A percentile compares a stretch with the other conserved stretches of the same genome.
phyloP scores from a whole-genome alignment of 1,139 yeast species.

The Geotrichum macrosporum region DNA sequence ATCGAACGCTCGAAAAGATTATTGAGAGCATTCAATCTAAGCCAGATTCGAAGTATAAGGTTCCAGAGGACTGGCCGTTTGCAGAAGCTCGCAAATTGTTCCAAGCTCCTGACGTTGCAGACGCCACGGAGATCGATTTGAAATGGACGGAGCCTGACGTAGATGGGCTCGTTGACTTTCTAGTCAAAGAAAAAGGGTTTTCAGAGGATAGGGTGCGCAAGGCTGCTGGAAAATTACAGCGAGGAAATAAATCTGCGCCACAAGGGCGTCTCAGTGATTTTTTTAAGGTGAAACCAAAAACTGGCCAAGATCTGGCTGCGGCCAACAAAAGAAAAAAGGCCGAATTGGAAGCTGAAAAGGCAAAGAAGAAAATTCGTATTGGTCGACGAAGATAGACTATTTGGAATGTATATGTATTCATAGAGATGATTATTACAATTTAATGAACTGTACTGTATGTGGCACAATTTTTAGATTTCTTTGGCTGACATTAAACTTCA shows the following conservation, averaged over 20 bases:
- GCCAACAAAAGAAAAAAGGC: constrained; percentile 32
- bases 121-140: constrained; percentile 56
- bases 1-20: constrained; percentile 72
- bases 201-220: constrained; percentile 84
- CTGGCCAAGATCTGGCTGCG: constrained; percentile 23
- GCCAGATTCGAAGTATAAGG: constrained; percentile 66
- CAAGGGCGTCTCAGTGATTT: constrained; percentile 94
- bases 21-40: constrained; percentile 57
- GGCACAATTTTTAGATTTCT: too few species aligned
- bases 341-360: constrained; percentile 27
- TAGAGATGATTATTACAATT: too few species aligned
- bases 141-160: constrained; percentile 68
- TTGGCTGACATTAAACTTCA: background rate
- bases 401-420: too few species aligned
- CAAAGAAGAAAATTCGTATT: constrained; percentile 24
- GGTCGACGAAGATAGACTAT: constrained; percentile 14
- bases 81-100: constrained; percentile 83
- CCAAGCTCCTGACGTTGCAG: constrained; percentile 69
- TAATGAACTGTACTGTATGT: too few species aligned
- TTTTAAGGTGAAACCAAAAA: constrained; percentile 62
- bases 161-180: constrained; percentile 66
- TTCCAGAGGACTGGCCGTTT: constrained; percentile 95
- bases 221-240: constrained; percentile 80
- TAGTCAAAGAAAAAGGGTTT: constrained; percentile 78
- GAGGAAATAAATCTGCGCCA: constrained; percentile 77